Conservation (phyloP, 306 rosid species). For the Cucurbita argyrosperma region DNA sequence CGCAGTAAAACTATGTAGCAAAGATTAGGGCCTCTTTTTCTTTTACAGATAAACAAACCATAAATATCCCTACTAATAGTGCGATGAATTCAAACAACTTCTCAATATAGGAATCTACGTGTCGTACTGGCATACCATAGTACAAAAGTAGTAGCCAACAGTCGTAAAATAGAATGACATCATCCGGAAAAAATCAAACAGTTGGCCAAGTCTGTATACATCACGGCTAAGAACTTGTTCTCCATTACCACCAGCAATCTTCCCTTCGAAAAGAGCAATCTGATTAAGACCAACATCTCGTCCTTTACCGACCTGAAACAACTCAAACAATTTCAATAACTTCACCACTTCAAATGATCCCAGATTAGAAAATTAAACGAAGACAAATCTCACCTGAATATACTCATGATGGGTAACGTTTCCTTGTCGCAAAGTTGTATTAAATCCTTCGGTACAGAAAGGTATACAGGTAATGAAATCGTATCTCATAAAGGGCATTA, state of each 20-base stretch:
- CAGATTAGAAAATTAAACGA: neutral
- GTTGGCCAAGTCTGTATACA: constrained; percentile 92
- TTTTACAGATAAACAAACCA: neutral
- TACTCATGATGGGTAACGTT: constrained; percentile 92
- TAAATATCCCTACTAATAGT: neutral
- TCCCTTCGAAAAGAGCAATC: constrained; percentile 82
- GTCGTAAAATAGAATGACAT: constrained; percentile 85
- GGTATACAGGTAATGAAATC: neutral
- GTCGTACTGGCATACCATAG: constrained; percentile 43
- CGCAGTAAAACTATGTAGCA: neutral
- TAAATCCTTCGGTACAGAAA: constrained; percentile 49
- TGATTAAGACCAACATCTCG: constrained; percentile 95
- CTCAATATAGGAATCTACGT: neutral
- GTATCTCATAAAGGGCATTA: neutral
- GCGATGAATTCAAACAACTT: neutral
- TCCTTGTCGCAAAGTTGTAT: constrained; percentile 93
- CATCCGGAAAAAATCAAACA: constrained; percentile 93
- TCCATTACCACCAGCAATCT: constrained; percentile 85
- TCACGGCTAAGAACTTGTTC: constrained; percentile 98
- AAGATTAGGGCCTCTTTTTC: neutral
- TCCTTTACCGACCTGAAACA: constrained; percentile 84
- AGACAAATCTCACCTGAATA: constrained; percentile 48
- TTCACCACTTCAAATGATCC: neutral
- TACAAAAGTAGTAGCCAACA: constrained; percentile 81
- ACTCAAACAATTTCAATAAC: neutral